Percentiles rank a stretch among this genome's conserved stretches.
Evolutionary conservation across 129 eudicot genomes (phyloP).

Genomic region (Flaveria bidentis): DNA sequence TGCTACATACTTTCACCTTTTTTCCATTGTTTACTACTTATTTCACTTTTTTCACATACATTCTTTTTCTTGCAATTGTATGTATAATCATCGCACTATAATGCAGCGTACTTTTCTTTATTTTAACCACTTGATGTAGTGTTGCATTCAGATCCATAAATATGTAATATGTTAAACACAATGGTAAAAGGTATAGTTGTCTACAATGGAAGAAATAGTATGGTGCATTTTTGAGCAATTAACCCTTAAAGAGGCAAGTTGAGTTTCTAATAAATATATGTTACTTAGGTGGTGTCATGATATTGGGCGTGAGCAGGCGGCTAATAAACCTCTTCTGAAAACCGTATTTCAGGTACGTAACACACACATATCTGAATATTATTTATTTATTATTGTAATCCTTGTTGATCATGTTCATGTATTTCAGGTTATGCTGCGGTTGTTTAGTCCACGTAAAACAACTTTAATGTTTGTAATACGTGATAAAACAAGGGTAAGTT

Average conservation of each 20-base stretch:
- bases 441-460: constrained; percentile 98
- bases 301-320: constrained; percentile 98
- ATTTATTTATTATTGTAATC: background rate
- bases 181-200: background rate
- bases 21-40: background rate
- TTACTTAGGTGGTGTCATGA: constrained; percentile 82
- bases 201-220: background rate
- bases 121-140: background rate
- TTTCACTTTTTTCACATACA: constrained; percentile 1
- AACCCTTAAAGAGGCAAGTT: background rate
- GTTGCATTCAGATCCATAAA: background rate
- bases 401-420: constrained; percentile 8
- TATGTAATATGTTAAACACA: background rate
- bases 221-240: background rate
- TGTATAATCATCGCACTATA: background rate
- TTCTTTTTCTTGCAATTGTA: background rate
- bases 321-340: constrained; percentile 88
- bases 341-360: constrained; percentile 78
- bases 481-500: constrained; percentile 92
- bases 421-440: constrained; percentile 93
- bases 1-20: background rate
- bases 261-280: constrained; percentile 13
- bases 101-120: background rate
- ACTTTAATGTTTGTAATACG: constrained; percentile 97
- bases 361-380: background rate